These are phyloP conservation scores for Lachancea dasiensis DNA, from an alignment of 805 yeast genomes.

Conservation along the genomic window DNA sequence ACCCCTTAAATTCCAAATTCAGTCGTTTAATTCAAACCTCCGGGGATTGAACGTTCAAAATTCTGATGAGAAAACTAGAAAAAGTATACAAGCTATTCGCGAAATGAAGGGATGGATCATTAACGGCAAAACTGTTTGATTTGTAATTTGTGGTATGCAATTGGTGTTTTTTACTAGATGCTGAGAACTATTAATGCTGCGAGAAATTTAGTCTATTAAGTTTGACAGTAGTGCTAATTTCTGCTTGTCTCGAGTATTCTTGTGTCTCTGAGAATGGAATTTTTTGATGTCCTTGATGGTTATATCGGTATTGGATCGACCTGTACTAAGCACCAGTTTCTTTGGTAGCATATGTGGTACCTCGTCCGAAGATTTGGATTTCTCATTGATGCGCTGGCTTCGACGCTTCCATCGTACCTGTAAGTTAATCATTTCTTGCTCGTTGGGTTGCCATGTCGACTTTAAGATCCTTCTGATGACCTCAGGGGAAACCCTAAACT, in stretches of 20 bases:
- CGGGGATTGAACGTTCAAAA: background rate
- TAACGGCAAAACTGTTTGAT: conserved; percentile 31
- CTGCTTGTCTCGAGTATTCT: conserved; percentile 2
- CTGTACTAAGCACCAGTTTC: conserved; percentile 6
- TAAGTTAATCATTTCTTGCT: conserved; percentile 42
- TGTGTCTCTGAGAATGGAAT: background rate
- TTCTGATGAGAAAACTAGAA: conserved; percentile 5
- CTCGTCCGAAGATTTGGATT: conserved; percentile 11
- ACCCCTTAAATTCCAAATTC: conserved; percentile 26
- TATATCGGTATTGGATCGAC: conserved; percentile 5
- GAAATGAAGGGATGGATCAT: conserved; percentile 39
- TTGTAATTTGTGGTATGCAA: background rate
- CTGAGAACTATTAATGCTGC: background rate
- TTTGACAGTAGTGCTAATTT: conserved; percentile 11
- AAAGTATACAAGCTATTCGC: conserved; percentile 29
- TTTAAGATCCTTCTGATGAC: conserved; percentile 73
- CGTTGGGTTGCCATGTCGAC: conserved; percentile 68
- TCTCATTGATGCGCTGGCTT: conserved; percentile 36
- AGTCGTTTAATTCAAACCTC: conserved; percentile 2
- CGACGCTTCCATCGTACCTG: conserved; percentile 50
- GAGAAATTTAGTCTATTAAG: conserved; percentile 9
- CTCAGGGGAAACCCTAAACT: conserved; percentile 72
- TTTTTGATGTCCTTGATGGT: conserved; percentile 5
- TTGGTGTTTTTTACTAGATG: conserved; percentile 6
- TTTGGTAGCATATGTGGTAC: conserved; percentile 3